Conservation (phyloP, 2,329 filamentous ascomycete genomes). For the Colletotrichum sp. region DNA sequence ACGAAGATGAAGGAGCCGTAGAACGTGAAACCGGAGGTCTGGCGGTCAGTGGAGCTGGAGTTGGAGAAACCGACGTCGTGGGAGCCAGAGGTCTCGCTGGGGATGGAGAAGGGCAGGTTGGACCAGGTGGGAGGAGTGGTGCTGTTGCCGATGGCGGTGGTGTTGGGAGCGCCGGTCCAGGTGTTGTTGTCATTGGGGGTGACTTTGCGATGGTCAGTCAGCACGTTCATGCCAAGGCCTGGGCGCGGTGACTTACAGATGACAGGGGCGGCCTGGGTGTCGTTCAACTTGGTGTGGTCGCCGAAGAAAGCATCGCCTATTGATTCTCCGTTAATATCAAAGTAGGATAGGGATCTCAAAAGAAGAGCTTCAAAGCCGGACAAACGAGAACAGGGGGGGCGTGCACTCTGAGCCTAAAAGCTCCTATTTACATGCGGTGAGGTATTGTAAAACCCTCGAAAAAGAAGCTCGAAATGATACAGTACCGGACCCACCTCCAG, state of each 20-base stretch:
- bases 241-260: not conserved
- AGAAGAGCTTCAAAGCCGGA: not conserved
- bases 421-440: not conserved
- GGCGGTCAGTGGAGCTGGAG: not conserved
- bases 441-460: not conserved
- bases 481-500: constrained; percentile 23
- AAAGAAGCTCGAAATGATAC: not conserved
- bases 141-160: not conserved
- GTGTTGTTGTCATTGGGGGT: constrained; percentile 8
- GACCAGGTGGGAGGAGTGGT: constrained; percentile 23
- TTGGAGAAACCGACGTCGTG: constrained; percentile 26
- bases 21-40: constrained; percentile 28
- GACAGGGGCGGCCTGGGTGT: constrained; percentile 9
- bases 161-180: constrained; percentile 25
- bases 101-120: constrained; percentile 29
- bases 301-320: constrained; percentile 8
- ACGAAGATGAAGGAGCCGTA: constrained; percentile 27
- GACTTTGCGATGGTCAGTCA: constrained; percentile 3
- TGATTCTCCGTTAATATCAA: not conserved
- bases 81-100: constrained; percentile 18
- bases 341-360: not conserved
- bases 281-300: constrained; percentile 3
- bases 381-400: not conserved
- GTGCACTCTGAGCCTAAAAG: not conserved
- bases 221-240: fast-evolving